Conservation (phyloP, 2,329 filamentous ascomycete species). For the Polychaeton citri region DNA sequence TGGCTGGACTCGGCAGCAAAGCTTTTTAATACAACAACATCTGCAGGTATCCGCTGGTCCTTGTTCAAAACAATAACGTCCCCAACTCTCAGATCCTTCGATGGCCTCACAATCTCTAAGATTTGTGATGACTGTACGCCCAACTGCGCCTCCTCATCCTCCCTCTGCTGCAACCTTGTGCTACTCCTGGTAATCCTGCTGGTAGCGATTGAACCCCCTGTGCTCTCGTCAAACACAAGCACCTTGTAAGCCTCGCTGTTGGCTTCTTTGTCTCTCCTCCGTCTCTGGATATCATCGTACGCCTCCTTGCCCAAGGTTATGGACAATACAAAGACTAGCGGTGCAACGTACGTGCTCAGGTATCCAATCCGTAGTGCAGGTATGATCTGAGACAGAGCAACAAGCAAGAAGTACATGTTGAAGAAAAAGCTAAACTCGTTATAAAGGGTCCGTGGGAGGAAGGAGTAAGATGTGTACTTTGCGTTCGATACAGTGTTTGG, state of each 20-base stretch:
- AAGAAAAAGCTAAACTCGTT: conserved; percentile 99
- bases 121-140: conserved; percentile 28
- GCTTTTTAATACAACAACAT: conserved; percentile 86
- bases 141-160: conserved; percentile 45
- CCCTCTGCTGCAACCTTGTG: conserved; percentile 47
- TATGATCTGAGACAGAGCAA: conserved; percentile 86
- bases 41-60: conserved; percentile 84
- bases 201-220: conserved; percentile 1
- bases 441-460: conserved; percentile 86
- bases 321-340: conserved; percentile 76
- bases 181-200: conserved; percentile 17
- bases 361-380: conserved; percentile 85
- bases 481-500: conserved; percentile 90
- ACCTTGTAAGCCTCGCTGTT: conserved; percentile 84
- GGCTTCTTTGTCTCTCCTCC: conserved; percentile 79
- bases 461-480: conserved; percentile 92
- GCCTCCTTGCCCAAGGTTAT: conserved; percentile 96
- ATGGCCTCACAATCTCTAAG: conserved; percentile 62
- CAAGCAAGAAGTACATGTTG: conserved; percentile 96
- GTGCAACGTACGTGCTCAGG: conserved; percentile 85
- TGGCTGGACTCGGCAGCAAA: conserved; percentile 42
- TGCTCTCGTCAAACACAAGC: conserved; percentile 51
- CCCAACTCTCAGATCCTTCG: conserved; percentile 79
- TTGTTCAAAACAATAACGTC: conserved; percentile 90
- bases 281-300: conserved; percentile 76